These are phyloP conservation scores for Elsinoe necatrix DNA, from an alignment of 2,329 filamentous ascomycete species.

Conservation along the genomic window DNA sequence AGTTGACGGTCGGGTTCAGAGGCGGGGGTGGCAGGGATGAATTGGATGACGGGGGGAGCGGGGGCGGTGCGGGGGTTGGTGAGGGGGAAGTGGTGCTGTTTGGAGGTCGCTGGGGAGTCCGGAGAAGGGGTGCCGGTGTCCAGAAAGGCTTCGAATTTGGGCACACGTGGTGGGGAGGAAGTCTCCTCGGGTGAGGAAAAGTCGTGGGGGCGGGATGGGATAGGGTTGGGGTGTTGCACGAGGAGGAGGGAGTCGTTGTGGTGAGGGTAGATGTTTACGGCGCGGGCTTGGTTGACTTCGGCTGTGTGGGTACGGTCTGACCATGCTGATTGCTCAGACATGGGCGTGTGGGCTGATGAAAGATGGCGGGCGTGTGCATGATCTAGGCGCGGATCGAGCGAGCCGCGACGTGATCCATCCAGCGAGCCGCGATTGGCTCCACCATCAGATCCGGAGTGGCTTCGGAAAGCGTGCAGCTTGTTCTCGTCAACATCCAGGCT, in stretches of 20 bases:
- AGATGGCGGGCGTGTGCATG: conserved; percentile 13
- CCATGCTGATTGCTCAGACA: conserved; percentile 17
- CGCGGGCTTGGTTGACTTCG: conserved; percentile 54
- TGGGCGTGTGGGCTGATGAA: conserved; percentile 16
- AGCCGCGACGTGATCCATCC: conserved; percentile 15
- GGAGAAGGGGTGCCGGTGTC: conserved; percentile 20
- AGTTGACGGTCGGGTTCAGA: conserved; percentile 39
- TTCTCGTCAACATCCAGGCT: conserved; percentile 4
- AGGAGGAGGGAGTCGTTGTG: conserved; percentile 56
- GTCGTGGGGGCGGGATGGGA: not conserved
- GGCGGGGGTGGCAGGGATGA: conserved; percentile 47
- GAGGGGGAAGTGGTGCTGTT: conserved; percentile 47
- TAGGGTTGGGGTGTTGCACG: conserved; percentile 43
- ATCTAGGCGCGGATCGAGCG: conserved; percentile 13
- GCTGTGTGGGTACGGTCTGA: conserved; percentile 42
- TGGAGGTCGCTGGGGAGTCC: not conserved
- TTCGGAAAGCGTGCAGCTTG: conserved; percentile 8
- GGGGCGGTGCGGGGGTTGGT: conserved; percentile 51
- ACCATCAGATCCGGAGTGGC: conserved; percentile 3
- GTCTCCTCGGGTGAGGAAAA: not conserved
- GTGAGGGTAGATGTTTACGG: conserved; percentile 53
- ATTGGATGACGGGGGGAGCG: conserved; percentile 47
- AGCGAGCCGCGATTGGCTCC: conserved; percentile 6
- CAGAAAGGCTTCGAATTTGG: conserved; percentile 16
- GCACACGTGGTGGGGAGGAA: not conserved